These are phyloP conservation scores for Helotiales sp. DNA, from an alignment of 2,329 filamentous ascomycete genomes.

Conservation along the genomic window DNA sequence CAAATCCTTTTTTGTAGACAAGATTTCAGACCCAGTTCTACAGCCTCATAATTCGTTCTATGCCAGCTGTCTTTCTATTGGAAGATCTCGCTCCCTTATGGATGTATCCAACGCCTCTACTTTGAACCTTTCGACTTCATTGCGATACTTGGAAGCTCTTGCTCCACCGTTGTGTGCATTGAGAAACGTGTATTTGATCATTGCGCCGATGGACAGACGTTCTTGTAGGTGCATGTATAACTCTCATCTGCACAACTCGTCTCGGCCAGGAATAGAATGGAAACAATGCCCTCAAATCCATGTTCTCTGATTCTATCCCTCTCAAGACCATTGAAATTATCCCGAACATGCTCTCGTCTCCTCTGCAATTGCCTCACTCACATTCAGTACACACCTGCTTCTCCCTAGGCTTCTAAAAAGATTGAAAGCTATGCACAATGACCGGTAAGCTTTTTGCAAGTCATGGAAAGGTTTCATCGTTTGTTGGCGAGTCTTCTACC, in stretches of 20 bases:
- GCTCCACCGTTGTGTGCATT: too few species aligned
- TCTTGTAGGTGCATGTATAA: background rate
- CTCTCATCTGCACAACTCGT: background rate
- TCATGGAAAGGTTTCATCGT: conserved; percentile 47
- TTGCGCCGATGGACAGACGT: background rate
- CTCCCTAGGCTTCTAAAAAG: conserved; percentile 18
- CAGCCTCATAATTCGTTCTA: too few species aligned
- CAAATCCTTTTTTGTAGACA: too few species aligned
- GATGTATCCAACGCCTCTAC: too few species aligned
- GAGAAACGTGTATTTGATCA: too few species aligned
- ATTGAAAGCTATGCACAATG: conserved; percentile 19
- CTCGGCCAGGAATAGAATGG: background rate
- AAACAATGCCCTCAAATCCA: background rate
- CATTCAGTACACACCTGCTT: conserved; percentile 6
- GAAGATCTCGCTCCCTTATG: too few species aligned
- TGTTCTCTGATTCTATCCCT: background rate
- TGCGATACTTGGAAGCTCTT: too few species aligned
- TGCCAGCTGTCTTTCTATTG: too few species aligned
- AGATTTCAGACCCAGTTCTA: too few species aligned
- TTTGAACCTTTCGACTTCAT: too few species aligned
- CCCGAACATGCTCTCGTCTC: background rate
- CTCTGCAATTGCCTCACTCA: background rate
- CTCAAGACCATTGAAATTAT: background rate
- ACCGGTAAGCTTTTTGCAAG: conserved; percentile 41
- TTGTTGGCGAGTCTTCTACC: conserved; percentile 32